Percentiles rank a stretch among this genome's conserved stretches.
These are phyloP conservation scores for Plasmodium billcollinsi DNA, from an alignment of 169 alveolate genomes.

Conservation along the genomic window DNA sequence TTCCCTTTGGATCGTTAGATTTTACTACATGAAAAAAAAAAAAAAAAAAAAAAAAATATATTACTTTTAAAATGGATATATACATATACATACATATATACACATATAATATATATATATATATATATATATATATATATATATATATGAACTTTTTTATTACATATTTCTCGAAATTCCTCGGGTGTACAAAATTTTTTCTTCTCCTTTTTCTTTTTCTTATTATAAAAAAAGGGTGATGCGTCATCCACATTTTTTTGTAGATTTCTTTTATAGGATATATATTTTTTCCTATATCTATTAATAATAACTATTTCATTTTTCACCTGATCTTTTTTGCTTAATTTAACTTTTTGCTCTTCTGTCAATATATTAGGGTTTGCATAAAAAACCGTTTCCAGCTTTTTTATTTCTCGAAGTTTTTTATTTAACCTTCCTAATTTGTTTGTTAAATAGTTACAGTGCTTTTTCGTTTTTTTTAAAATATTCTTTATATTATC, in stretches of 20 bases:
- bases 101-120: background rate
- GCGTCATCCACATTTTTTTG: slow-evolving; percentile 52
- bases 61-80: background rate
- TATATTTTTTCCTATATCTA: slow-evolving; percentile 68
- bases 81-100: background rate
- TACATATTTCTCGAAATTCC: slow-evolving; percentile 54
- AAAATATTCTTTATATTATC: slow-evolving; percentile 20
- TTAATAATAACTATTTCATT: slow-evolving; percentile 65
- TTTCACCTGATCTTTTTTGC: slow-evolving; percentile 73
- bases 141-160: background rate
- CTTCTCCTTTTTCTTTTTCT: slow-evolving; percentile 43
- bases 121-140: background rate
- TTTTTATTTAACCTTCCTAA: slow-evolving; percentile 73
- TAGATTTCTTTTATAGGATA: slow-evolving; percentile 50
- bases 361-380: slow-evolving; percentile 67
- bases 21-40: slow-evolving; percentile 16
- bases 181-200: slow-evolving; percentile 45
- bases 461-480: slow-evolving; percentile 46
- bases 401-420: slow-evolving; percentile 72
- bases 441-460: slow-evolving; percentile 67
- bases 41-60: slow-evolving; percentile 1
- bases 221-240: slow-evolving; percentile 71
- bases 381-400: slow-evolving; percentile 61
- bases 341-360: slow-evolving; percentile 53
- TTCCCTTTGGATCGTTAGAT: slow-evolving; percentile 36